These are phyloP conservation scores for Dorcoceras hygrometricum DNA, from an alignment of 257 asterid species.

Conservation along the genomic window DNA sequence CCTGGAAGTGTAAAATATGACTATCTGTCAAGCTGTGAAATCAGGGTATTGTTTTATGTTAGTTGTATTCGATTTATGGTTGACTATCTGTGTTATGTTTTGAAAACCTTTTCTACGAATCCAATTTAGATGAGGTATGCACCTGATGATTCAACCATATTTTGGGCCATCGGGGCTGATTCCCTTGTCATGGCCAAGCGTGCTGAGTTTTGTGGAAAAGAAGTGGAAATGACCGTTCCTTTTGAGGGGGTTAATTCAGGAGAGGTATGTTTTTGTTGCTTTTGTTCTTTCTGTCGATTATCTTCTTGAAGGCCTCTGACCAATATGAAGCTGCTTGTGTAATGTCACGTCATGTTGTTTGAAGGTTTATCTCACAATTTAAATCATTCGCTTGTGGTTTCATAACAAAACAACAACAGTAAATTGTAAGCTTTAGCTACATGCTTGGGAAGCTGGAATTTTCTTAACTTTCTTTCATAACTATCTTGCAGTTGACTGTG, in stretches of 20 bases:
- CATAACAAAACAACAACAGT: not conserved
- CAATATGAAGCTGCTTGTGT: not conserved
- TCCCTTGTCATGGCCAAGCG: conserved; percentile 62
- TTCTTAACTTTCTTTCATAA: conserved; percentile 21
- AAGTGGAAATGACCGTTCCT: conserved; percentile 84
- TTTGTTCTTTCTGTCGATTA: not conserved
- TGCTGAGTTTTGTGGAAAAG: conserved; percentile 74
- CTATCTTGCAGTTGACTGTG: conserved; percentile 66
- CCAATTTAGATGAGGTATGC: conserved; percentile 75
- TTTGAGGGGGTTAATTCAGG: conserved; percentile 79
- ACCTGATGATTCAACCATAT: conserved; percentile 81
- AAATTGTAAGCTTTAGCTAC: not conserved
- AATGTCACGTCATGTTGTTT: not conserved
- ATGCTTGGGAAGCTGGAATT: not conserved
- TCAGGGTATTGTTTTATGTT: conserved; percentile 55
- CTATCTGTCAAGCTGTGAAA: conserved; percentile 79
- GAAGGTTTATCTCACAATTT: not conserved
- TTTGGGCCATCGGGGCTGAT: conserved; percentile 82
- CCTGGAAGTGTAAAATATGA: conserved; percentile 76
- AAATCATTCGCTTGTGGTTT: not conserved
- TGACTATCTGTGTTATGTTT: not conserved
- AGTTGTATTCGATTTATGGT: conserved; percentile 19
- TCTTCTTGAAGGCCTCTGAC: not conserved
- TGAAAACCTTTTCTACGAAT: conserved; percentile 15
- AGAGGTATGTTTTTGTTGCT: conserved; percentile 54